These are phyloP conservation scores for Helianthus annuus DNA, from an alignment of 129 eudicot species.

Conservation along the genomic window HanXRQr2.0-SUNRISE NC_035443.2:179779581-179780080, in stretches of 20 bases:
- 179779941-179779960: too few species aligned
- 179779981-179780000: too few species aligned
- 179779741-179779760: constrained; percentile 60
- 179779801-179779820: constrained; percentile 63
- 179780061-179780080: neutral
- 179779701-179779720: constrained; percentile 64
- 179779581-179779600: constrained; percentile 63
- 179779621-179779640: constrained; percentile 65
- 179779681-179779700: constrained; percentile 67
- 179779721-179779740: constrained; percentile 55
- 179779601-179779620: constrained; percentile 56
- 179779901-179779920: neutral
- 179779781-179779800: constrained; percentile 56
- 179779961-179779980: too few species aligned
- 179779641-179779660: constrained; percentile 62
- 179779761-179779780: constrained; percentile 61
- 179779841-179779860: constrained; percentile 47
- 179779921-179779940: too few species aligned
- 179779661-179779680: constrained; percentile 65
- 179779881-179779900: neutral
- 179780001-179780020: neutral
- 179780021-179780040: neutral
- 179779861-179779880: constrained; percentile 38
- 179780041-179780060: neutral
- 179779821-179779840: constrained; percentile 44